Base-by-base conservation (phyloP, 768 basidiomycete species). In the Albatrellus ellisii region DNA sequence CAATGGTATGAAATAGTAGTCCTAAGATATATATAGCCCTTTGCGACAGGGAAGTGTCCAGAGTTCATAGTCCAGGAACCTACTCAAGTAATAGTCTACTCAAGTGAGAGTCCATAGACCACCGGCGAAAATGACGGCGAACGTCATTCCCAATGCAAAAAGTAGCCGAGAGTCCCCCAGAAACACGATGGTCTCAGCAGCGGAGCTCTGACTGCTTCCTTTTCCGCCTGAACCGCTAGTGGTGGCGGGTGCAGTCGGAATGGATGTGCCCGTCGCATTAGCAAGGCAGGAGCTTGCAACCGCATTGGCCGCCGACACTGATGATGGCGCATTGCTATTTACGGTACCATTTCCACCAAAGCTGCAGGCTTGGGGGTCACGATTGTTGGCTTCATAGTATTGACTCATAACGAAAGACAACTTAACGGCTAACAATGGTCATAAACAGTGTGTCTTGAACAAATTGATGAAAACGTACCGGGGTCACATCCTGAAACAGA, bases 311-410 rank as follows among this genome's bases (percentile, higher is more conserved):
- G 67, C 66, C 8, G 68, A 61, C 12, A 61, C 62, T 36, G 58
- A 54, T 6, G 79, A 56, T 24, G 79, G 68, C 12, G 75, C 73
- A 3, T 54, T 55, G 12, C 63, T 9, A 52, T 85, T 84, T 48
- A 87, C 65, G 12, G 85, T 87, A 4, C 78, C 90, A 55, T 95
- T 95, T 6, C 90, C 88, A 40, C 60, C 59, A 56, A 95, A 94
- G 63, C 70, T 73, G 62, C 90, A 94, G 6, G 84, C 67, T 39
- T 70, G 63, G 6, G 63, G 54, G 41, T 77, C 62, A 47, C 72
- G 70, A 57, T 70, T 71, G 42, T 72, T 72, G 24, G 65, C 57
- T 53, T 83, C 75, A 55, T 80, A 92, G 58, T 72, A 89, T 45
- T 77, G 64, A 57, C 73, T 82, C 75, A 92, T 83, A 36, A 80